phyloP scores from a whole-genome alignment of 371 early-diverging fungal genomes.

The Mucor saturninus region DNA sequence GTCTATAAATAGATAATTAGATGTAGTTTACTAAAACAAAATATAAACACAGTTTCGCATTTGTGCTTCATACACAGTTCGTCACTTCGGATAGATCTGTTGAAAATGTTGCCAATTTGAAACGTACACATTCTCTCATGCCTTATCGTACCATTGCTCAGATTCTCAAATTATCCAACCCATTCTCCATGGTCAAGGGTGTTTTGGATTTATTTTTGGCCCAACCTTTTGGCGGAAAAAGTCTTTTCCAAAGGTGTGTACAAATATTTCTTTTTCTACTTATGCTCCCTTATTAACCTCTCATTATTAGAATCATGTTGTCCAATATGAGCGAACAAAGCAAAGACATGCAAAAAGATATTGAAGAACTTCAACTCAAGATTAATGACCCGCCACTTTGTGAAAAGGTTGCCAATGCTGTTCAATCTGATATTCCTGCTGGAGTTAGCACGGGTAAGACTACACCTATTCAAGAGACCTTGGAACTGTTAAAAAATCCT shows the following conservation, averaged over 20 bases:
- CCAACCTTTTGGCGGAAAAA: slow-evolving; percentile 67
- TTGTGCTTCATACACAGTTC: slow-evolving; percentile 64
- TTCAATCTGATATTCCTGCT: slow-evolving; percentile 41
- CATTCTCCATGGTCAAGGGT: slow-evolving; percentile 66
- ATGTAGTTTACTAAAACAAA: background rate
- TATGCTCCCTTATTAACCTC: background rate
- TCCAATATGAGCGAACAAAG: slow-evolving; percentile 60
- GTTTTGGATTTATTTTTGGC: slow-evolving; percentile 68
- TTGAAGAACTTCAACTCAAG: slow-evolving; percentile 46
- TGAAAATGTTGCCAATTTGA: slow-evolving; percentile 58
- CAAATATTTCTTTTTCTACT: background rate
- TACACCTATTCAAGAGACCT: slow-evolving; percentile 28
- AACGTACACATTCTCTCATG: slow-evolving; percentile 62
- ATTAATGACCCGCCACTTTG: slow-evolving; percentile 59
- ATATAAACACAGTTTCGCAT: slow-evolving; percentile 55
- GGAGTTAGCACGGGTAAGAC: slow-evolving; percentile 1
- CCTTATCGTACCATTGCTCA: slow-evolving; percentile 66
- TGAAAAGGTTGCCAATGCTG: slow-evolving; percentile 61
- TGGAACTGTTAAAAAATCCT: slow-evolving; percentile 49
- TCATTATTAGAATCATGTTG: slow-evolving; percentile 46
- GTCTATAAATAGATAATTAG: background rate
- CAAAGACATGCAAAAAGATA: slow-evolving; percentile 56
- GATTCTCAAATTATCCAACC: slow-evolving; percentile 65
- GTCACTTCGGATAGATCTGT: slow-evolving; percentile 63
- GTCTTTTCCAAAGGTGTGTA: slow-evolving; percentile 63